Percentiles rank a stretch among this genome's conserved stretches.
phyloP scores from a whole-genome alignment of 2,329 filamentous ascomycete species.

The Volutella citrinella region DNA sequence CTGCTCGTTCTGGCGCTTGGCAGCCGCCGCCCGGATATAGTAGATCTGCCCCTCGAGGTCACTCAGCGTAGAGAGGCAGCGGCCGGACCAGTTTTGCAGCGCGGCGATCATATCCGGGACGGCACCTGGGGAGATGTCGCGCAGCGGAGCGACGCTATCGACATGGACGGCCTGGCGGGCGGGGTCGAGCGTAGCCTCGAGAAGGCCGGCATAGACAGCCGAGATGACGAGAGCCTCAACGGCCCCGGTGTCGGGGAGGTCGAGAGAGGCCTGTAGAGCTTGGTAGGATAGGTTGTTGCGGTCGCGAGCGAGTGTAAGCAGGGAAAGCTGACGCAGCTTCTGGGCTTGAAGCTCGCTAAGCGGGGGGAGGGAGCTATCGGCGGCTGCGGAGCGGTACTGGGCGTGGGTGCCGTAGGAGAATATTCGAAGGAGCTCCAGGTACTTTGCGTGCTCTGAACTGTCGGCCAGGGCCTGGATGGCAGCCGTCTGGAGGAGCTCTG shows the following conservation, averaged over 20 bases:
- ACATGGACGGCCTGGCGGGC: slow-evolving; percentile 71
- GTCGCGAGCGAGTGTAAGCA: slow-evolving; percentile 75
- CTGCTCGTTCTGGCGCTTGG: slow-evolving; percentile 49
- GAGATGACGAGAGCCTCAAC: slow-evolving; percentile 85
- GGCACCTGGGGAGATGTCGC: slow-evolving; percentile 75
- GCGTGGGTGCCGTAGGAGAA: slow-evolving; percentile 92
- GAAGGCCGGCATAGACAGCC: slow-evolving; percentile 80
- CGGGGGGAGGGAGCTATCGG: slow-evolving; percentile 56
- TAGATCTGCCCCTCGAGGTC: slow-evolving; percentile 76
- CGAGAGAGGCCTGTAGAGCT: slow-evolving; percentile 63
- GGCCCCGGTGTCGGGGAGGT: slow-evolving; percentile 62
- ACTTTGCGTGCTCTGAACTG: slow-evolving; percentile 54
- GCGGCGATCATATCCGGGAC: slow-evolving; percentile 66
- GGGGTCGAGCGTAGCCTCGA: slow-evolving; percentile 82
- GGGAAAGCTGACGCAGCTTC: slow-evolving; percentile 88
- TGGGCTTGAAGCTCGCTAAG: slow-evolving; percentile 70
- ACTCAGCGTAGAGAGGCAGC: slow-evolving; percentile 70
- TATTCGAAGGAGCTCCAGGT: slow-evolving; percentile 75
- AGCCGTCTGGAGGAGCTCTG: slow-evolving; percentile 81
- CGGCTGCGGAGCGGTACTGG: slow-evolving; percentile 55
- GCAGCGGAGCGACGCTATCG: slow-evolving; percentile 76
- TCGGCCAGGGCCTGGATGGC: slow-evolving; percentile 72
- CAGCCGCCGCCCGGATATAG: slow-evolving; percentile 59
- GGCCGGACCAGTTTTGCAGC: slow-evolving; percentile 72
- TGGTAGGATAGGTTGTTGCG: slow-evolving; percentile 69